Evolutionary conservation across 176 grass and related monocot genomes (phyloP).

Genomic region (Luzula sylvatica): DNA sequence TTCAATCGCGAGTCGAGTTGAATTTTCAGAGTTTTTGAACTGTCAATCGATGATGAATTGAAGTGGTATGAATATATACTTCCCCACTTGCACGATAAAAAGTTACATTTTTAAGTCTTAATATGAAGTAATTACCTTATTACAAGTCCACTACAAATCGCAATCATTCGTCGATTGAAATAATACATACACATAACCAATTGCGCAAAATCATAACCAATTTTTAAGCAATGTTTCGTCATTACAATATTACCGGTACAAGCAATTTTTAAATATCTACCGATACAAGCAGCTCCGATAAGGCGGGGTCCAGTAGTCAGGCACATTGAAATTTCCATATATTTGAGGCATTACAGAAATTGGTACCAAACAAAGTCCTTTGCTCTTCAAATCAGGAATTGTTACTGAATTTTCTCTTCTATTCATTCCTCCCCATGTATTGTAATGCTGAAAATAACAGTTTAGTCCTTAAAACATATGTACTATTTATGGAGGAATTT

Average conservation of each 20-base stretch:
- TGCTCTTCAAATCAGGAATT: constrained; percentile 52
- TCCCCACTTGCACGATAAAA: background rate
- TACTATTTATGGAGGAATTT: too few species aligned
- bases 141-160: background rate
- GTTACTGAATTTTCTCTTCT: constrained; percentile 47
- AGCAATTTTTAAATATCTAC: constrained; percentile 31
- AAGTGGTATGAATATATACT: too few species aligned
- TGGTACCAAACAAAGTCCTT: constrained; percentile 80
- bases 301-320: constrained; percentile 69
- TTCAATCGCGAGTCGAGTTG: too few species aligned
- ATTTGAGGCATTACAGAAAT: constrained; percentile 62
- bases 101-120: background rate
- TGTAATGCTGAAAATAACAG: constrained; percentile 68
- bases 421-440: constrained; percentile 52
- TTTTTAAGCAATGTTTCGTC: constrained; percentile 15
- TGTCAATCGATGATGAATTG: too few species aligned
- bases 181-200: constrained; percentile 17
- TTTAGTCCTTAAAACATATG: too few species aligned
- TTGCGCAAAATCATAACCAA: background rate
- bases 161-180: too few species aligned
- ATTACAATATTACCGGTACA: constrained; percentile 38
- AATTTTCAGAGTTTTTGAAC: too few species aligned
- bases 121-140: too few species aligned
- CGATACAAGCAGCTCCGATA: constrained; percentile 58
- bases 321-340: constrained; percentile 53